These are phyloP conservation scores for Strobilomyces confusus DNA, from an alignment of 768 basidiomycete species.

Conservation along the genomic window DNA sequence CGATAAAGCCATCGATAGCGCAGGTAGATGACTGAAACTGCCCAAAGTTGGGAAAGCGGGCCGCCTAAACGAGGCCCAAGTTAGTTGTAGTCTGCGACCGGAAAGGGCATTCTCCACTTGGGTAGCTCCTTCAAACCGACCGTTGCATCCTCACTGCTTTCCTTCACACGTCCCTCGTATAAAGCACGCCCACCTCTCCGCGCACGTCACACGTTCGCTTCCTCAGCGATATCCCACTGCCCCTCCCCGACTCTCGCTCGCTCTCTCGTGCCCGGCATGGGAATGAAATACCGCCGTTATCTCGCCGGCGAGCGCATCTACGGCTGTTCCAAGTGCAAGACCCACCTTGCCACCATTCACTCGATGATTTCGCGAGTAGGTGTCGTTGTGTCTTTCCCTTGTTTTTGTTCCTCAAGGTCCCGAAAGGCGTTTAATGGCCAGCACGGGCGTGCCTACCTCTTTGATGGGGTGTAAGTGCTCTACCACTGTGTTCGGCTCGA, in stretches of 20 bases:
- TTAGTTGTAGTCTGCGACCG: constrained; percentile 10
- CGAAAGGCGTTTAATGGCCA: constrained; percentile 93
- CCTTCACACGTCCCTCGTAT: constrained; percentile 31
- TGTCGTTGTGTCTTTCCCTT: constrained; percentile 6
- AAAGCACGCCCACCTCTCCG: constrained; percentile 18
- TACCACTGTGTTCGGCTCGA: constrained; percentile 10
- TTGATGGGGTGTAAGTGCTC: constrained; percentile 80
- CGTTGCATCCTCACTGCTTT: constrained; percentile 6
- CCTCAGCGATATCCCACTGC: constrained; percentile 2
- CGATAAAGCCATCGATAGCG: constrained; percentile 5
- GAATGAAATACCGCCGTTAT: constrained; percentile 86
- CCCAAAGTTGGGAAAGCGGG: constrained; percentile 25
- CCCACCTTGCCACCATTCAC: constrained; percentile 88
- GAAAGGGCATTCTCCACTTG: constrained; percentile 21
- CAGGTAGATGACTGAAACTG: background rate
- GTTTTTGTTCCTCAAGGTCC: constrained; percentile 13
- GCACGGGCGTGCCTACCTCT: constrained; percentile 92
- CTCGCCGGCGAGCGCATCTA: constrained; percentile 83
- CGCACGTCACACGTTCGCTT: background rate
- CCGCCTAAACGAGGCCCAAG: constrained; percentile 20
- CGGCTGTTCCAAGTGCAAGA: constrained; percentile 82
- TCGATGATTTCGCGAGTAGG: constrained; percentile 86
- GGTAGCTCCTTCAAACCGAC: constrained; percentile 1
- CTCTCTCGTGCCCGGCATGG: constrained; percentile 47
- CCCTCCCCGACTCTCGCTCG: background rate